Conservation (phyloP, 1,139 yeast species). For the Yamadazyma pseudoaaseri region DNA sequence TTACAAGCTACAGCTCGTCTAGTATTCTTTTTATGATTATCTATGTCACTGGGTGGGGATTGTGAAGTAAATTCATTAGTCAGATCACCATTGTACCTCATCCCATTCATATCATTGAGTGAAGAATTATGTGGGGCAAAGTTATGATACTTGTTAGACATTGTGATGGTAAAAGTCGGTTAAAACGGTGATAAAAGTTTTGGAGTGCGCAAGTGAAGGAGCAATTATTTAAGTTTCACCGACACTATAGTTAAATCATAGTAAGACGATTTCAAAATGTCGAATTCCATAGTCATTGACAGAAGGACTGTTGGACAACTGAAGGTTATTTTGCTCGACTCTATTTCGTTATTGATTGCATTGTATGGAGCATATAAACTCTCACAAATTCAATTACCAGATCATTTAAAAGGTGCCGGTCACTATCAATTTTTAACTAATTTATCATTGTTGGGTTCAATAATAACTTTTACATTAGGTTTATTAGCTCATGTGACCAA, state of each 20-base stretch:
- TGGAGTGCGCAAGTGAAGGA: background rate
- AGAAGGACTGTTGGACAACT: constrained; percentile 33
- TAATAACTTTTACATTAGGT: constrained; percentile 43
- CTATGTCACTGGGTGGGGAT: constrained; percentile 1
- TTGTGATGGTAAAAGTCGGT: constrained; percentile 5
- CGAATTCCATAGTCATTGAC: background rate
- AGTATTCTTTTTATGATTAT: constrained; percentile 8
- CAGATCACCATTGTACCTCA: too few relatives aligned
- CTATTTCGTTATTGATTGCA: constrained; percentile 30
- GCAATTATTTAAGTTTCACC: too few relatives aligned
- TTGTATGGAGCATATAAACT: constrained; percentile 25
- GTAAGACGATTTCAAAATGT: background rate
- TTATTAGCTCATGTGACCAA: constrained; percentile 34
- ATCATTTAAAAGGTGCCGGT: constrained; percentile 51
- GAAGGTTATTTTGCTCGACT: constrained; percentile 23
- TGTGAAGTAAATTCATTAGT: too few relatives aligned
- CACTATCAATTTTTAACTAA: constrained; percentile 70
- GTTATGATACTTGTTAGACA: too few relatives aligned
- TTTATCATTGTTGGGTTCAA: constrained; percentile 49
- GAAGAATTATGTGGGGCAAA: too few relatives aligned
- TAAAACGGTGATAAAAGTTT: constrained; percentile 10
- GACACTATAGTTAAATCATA: background rate
- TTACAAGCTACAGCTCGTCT: constrained; percentile 63
- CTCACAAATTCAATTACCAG: constrained; percentile 32
- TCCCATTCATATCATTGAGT: too few relatives aligned